Evolutionary conservation across 768 basidiomycete genomes (phyloP), one percentile per base, ranked within the genome.

Genomic region (Boletus sp.): DNA sequence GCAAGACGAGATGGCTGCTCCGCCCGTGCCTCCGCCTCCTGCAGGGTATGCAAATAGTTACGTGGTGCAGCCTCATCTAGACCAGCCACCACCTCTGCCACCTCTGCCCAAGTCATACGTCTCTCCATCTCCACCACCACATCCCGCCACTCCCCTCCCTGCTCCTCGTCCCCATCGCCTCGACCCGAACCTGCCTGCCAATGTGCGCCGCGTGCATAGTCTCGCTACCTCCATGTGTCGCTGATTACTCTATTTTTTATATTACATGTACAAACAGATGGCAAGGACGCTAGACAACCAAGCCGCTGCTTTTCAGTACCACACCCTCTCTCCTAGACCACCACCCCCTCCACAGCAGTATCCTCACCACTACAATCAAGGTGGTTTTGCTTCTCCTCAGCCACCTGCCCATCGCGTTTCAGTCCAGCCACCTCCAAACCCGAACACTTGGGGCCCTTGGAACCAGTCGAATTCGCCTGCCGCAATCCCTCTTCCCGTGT

Each of bases 111-210:
- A 72, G 49, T 72, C 78, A 1, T 58, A 59, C 50, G 18, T 58
- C 63, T 66, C 54, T 47, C 50, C 64, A 58, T 53, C 66, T 57
- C 48, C 66, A 61, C 45, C 64, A 8, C 62, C 67, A 15, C 66
- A 63, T 70, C 1, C 83, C 78, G 59, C 82, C 78, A 78, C 60
- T 64, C 82, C 57, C 77, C 86, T 4, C 71, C 89, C 79, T 3
- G 89, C 89, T 0, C 89, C 89, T 5, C 77, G 84, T 11, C 86
- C 89, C 0, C 83, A 86, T 62, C 79, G 82, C 39, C 54, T 86
- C 12, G 82, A 86, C 62, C 83, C 83, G 10, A 77, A 76, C 58
- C 67, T 89, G 1, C 84, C 86, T 18, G 78, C 80, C 33, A 85
- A 87, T 65, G 88, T 86, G 67, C 67, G 81, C 77, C n/a, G 52